Conservation (phyloP, 78 protist genomes). For the Anaeramoeba flamelloides region DNA sequence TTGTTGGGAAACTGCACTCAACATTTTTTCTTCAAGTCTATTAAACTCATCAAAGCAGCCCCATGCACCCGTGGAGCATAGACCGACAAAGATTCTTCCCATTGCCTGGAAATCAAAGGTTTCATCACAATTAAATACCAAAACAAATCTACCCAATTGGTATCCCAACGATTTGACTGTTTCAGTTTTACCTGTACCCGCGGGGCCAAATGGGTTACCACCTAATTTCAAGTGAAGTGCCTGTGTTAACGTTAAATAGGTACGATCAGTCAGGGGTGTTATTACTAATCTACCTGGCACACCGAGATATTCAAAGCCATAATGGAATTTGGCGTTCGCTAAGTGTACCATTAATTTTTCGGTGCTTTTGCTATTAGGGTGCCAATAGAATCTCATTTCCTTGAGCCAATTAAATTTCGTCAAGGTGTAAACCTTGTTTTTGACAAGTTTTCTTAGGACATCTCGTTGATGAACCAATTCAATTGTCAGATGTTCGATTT, state of each 20-base stretch:
- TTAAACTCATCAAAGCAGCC: constrained; percentile 48
- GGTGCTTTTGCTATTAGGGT: neutral
- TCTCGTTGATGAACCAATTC: constrained; percentile 84
- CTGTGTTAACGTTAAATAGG: constrained; percentile 73
- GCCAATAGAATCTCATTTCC: constrained; percentile 70
- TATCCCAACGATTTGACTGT: constrained; percentile 79
- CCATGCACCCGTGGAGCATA: constrained; percentile 80
- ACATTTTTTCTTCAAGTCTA: constrained; percentile 38
- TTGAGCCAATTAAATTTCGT: constrained; percentile 70
- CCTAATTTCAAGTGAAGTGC: constrained; percentile 53
- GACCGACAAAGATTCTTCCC: constrained; percentile 72
- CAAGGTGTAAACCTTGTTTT: neutral
- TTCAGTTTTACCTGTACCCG: constrained; percentile 98
- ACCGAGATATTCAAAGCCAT: constrained; percentile 94
- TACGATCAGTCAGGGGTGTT: constrained; percentile 74
- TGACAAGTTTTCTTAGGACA: constrained; percentile 38
- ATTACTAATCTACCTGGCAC: constrained; percentile 77
- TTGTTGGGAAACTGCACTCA: constrained; percentile 59
- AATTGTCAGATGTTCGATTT: constrained; percentile 69
- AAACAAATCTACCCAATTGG: constrained; percentile 34
- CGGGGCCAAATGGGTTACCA: constrained; percentile 96
- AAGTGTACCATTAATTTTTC: constrained; percentile 34
- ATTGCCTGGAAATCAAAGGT: constrained; percentile 67
- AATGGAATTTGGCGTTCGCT: constrained; percentile 64
- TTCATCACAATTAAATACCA: constrained; percentile 84